Base-by-base conservation (phyloP, 148 eudicot genomes). In the Bassia scoparia region DNA sequence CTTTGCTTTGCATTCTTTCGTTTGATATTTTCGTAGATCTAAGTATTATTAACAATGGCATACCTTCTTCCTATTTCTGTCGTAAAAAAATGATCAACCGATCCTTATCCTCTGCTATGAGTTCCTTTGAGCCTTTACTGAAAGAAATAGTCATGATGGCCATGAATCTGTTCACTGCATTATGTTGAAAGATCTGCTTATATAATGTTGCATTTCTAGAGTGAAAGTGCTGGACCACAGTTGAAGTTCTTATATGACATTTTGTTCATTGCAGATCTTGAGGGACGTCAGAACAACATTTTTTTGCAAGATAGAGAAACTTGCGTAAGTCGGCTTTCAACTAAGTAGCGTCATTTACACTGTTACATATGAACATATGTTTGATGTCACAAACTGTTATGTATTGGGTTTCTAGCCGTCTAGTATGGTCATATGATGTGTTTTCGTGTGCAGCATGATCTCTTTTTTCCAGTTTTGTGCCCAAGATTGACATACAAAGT, bases 241-340 rank as follows among this genome's bases (percentile, higher is more conserved):
- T 34, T 44, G 37, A 16, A 67, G 58, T 30, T 61, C 61, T 80
- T 67, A 61, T 53, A 21, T 73, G 18, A 15, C 38, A 33, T n/a
- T 37, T 29, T 29, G 50, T 71, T 74, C 67, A 27, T n/a, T 83
- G 87, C 93, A 92, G 98, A 81, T 82, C 33, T 61, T 79, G n/a
- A n/a, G n/a, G 90, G 89, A 77, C 90, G 90, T 82, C 98, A 83
- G 79, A 90, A 86, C 81, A 91, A n/a, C n/a, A n/a, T n/a, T 84
- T 73, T 82, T 87, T 62, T 90, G 87, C 71, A 80, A n/a, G n/a
- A 71, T 76, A 81, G 74, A 61, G 96, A 92, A 86, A 87, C 80
- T 50, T 80, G 83, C 87, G 98, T 92, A 87, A 90, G 96, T 88
- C 71, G 34, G n/a, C n/a, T 34, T 50, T 37, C 64, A 44, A n/a